Evolutionary conservation across 2,329 filamentous ascomycete species (phyloP).

Genomic region (Stagonosporopsis chrysanthemi): DNA sequence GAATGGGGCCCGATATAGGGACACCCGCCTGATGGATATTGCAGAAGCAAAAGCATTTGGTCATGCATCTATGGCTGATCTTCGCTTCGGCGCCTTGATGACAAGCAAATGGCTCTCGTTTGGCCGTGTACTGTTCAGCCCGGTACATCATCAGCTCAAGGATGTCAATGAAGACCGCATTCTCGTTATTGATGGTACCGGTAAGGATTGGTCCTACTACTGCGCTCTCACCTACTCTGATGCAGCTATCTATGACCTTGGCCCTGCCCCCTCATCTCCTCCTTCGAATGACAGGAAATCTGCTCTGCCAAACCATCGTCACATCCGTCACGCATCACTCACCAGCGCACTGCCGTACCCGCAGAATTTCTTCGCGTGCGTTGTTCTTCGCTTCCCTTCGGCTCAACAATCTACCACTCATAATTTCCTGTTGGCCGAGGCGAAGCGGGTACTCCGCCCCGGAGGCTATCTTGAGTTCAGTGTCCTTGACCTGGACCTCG

Average conservation of each 20-base stretch:
- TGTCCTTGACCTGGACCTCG: conserved; percentile 79
- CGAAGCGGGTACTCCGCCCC: conserved; percentile 78
- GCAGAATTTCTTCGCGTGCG: conserved; percentile 75
- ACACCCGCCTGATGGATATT: conserved; percentile 63
- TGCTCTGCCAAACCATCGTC: conserved; percentile 72
- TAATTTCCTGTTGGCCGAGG: conserved; percentile 74
- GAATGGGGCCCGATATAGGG: conserved; percentile 54
- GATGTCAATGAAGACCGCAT: conserved; percentile 68
- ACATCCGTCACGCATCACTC: conserved; percentile 72
- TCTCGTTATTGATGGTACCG: conserved; percentile 81
- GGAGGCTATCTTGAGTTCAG: conserved; percentile 81
- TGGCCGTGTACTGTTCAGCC: conserved; percentile 82
- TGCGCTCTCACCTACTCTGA: conserved; percentile 80
- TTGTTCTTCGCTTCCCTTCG: conserved; percentile 79
- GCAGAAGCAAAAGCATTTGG: conserved; percentile 50
- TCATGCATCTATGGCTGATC: conserved; percentile 69
- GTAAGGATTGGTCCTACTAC: conserved; percentile 91
- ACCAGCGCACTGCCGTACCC: conserved; percentile 76
- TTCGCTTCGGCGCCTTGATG: conserved; percentile 81
- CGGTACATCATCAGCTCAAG: conserved; percentile 74
- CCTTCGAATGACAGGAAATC: conserved; percentile 42
- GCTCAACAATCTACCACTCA: conserved; percentile 74
- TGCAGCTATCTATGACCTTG: conserved; percentile 78
- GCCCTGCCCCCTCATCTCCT: conserved; percentile 40
- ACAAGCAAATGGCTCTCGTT: conserved; percentile 90